Percentiles rank a stretch among this genome's conserved stretches.
Evolutionary conservation across 176 grass and related monocot species (phyloP).

Genomic region (Hordeum vulgare): MorexV3_pseudomolecules_assembly NC_058521.1:604291296-604291795

Average conservation of each 20-base stretch:
- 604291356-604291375: slow-evolving; percentile 22
- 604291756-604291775: no score
- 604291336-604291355: slow-evolving; percentile 56
- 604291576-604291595: not conserved
- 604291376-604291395: slow-evolving; percentile 38
- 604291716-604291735: not conserved
- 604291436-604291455: slow-evolving; percentile 41
- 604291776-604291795: no score
- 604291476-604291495: slow-evolving; percentile 34
- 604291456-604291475: slow-evolving; percentile 50
- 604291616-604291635: not conserved
- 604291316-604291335: slow-evolving; percentile 46
- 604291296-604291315: slow-evolving; percentile 71
- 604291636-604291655: not conserved
- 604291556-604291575: not conserved
- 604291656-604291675: not conserved
- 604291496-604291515: slow-evolving; percentile 25
- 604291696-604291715: not conserved
- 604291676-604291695: not conserved
- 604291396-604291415: slow-evolving; percentile 73
- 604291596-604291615: not conserved
- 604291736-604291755: no score
- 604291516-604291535: slow-evolving; percentile 58
- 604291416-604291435: slow-evolving; percentile 76
- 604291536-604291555: not conserved